phyloP scores from a whole-genome alignment of 2,329 filamentous ascomycete species.

The Colletotrichum tropicale region DNA sequence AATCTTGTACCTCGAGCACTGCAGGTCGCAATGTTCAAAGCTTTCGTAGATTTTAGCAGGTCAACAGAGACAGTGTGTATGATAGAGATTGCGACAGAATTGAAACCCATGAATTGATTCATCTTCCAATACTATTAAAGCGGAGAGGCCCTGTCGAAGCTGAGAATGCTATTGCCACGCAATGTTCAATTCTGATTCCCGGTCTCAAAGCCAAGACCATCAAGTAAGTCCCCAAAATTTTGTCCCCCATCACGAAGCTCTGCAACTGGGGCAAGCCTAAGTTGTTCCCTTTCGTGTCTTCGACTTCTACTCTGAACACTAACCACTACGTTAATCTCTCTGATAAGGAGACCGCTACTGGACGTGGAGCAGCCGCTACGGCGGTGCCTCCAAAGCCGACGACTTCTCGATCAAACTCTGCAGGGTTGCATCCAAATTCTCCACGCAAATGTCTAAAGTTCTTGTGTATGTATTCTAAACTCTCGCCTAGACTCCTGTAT shows the following conservation, averaged over 20 bases:
- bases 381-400: not conserved
- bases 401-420: not conserved
- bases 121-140: not conserved
- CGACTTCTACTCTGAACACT: not conserved
- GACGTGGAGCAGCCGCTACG: not conserved
- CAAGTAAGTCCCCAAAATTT: not conserved
- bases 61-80: not conserved
- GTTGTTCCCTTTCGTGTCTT: not conserved
- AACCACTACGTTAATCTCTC: not conserved
- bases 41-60: not conserved
- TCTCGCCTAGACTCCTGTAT: not conserved
- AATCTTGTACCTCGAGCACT: not conserved
- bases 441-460: not conserved
- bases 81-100: not conserved
- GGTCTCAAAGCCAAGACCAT: too few species aligned
- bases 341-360: not conserved
- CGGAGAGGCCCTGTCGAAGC: too few species aligned
- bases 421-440: not conserved
- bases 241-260: not conserved
- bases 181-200: too few species aligned
- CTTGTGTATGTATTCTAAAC: not conserved
- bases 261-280: not conserved
- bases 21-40: not conserved
- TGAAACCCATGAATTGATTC: not conserved
- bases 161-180: too few species aligned